These are phyloP conservation scores for Colletotrichum viniferum DNA, from an alignment of 2,329 filamentous ascomycete species.

Conservation along the genomic window DNA sequence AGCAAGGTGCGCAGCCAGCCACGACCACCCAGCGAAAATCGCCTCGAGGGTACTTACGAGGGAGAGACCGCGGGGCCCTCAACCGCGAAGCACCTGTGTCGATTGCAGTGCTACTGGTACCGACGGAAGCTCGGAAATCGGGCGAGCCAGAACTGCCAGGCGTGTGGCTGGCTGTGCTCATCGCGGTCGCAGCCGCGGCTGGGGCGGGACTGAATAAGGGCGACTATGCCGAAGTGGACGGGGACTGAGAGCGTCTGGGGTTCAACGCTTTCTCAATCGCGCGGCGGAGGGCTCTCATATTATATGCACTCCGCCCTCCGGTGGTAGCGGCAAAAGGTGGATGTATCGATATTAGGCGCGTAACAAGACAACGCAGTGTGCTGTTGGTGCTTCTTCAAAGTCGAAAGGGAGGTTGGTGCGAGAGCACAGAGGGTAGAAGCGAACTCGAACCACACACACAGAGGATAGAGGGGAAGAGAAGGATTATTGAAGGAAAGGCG, in stretches of 20 bases:
- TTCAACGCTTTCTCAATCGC: constrained; percentile 15
- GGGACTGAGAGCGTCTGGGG: constrained; percentile 3
- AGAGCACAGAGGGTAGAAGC: neutral
- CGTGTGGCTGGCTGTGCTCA: constrained; percentile 19
- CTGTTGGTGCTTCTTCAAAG: neutral
- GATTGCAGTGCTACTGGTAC: constrained; percentile 22
- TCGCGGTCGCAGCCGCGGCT: constrained; percentile 12
- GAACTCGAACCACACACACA: neutral
- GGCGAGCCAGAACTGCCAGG: constrained; percentile 23
- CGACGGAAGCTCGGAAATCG: constrained; percentile 20
- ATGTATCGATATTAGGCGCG: constrained; percentile 4
- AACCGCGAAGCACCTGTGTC: constrained; percentile 16
- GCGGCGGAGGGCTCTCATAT: constrained; percentile 17
- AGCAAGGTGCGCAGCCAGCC: constrained; percentile 2
- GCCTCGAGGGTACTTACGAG: constrained; percentile 27
- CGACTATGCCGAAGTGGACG: neutral
- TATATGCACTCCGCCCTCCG: constrained; percentile 15
- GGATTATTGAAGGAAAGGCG: neutral
- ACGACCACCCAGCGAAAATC: neutral
- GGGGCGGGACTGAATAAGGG: neutral
- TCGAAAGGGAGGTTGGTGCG: neutral
- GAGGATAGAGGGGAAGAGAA: neutral
- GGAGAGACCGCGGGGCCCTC: constrained; percentile 28
- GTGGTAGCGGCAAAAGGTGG: neutral
- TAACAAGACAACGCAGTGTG: neutral